These are phyloP conservation scores for Hypseocharis bilobata DNA, from an alignment of 441 rosid species.

Conservation along the genomic window DNA sequence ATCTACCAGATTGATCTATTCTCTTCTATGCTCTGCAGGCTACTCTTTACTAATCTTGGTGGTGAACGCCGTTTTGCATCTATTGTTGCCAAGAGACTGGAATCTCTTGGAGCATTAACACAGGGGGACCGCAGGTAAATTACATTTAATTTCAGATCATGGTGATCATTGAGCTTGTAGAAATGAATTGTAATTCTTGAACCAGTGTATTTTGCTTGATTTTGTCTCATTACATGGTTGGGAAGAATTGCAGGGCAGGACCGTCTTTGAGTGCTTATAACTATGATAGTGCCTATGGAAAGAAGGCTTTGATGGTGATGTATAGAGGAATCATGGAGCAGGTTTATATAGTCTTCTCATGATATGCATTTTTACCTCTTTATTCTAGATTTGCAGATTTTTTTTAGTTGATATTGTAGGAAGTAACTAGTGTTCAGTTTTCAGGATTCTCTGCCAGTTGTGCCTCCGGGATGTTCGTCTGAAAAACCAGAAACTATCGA, in stretches of 20 bases:
- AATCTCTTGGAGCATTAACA: slow-evolving; percentile 91
- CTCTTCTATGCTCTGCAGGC: slow-evolving; percentile 34
- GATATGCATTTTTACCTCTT: slow-evolving; percentile 10
- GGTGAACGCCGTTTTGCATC: slow-evolving; percentile 99
- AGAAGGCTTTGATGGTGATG: slow-evolving; percentile 87
- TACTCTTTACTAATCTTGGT: slow-evolving; percentile 86
- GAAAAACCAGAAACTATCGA: slow-evolving; percentile 74
- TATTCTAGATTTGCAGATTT: slow-evolving; percentile 2
- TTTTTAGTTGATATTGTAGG: slow-evolving; percentile 9
- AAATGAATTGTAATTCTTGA: not conserved
- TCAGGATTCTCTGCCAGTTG: slow-evolving; percentile 86
- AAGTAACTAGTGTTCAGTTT: slow-evolving; percentile 30
- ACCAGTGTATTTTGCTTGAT: slow-evolving; percentile 11
- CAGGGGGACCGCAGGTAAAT: slow-evolving; percentile 95
- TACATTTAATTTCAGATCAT: slow-evolving; percentile 8
- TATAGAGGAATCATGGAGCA: slow-evolving; percentile 95
- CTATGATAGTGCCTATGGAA: slow-evolving; percentile 87
- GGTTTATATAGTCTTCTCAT: slow-evolving; percentile 34
- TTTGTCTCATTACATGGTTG: slow-evolving; percentile 22
- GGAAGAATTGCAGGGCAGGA: slow-evolving; percentile 71
- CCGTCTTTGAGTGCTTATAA: slow-evolving; percentile 88
- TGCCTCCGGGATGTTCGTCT: slow-evolving; percentile 87
- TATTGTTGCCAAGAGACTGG: slow-evolving; percentile 93
- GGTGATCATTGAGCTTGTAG: not conserved
- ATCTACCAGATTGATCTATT: slow-evolving; percentile 4